phyloP scores from a whole-genome alignment of 2,329 filamentous ascomycete species.

The Aspergillus brunneoviolaceus region DNA sequence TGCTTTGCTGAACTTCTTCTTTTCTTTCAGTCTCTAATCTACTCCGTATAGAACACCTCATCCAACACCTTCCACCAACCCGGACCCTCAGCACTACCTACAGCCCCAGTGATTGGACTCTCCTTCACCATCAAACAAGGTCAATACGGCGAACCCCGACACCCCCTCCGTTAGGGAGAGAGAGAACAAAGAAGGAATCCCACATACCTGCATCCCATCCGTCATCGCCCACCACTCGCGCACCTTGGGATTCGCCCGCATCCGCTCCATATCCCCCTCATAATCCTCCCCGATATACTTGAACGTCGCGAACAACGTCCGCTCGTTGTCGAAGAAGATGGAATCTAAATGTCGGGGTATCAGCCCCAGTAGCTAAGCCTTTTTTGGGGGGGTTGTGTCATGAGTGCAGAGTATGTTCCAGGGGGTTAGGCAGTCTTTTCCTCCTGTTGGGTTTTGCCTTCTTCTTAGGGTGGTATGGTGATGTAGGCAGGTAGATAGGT shows the following conservation, averaged over 20 bases:
- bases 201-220: constrained; percentile 65
- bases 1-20: background rate
- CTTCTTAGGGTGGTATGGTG: no score
- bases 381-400: no score
- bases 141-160: background rate
- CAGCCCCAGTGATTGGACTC: constrained; percentile 32
- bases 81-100: constrained; percentile 35
- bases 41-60: constrained; percentile 37
- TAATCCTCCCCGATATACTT: constrained; percentile 76
- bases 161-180: background rate
- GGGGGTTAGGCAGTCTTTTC: no score
- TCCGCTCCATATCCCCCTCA: constrained; percentile 71
- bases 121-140: constrained; percentile 23
- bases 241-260: constrained; percentile 71
- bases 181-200: background rate
- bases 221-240: constrained; percentile 81
- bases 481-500: no score
- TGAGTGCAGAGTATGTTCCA: no score
- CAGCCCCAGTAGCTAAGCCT: no score
- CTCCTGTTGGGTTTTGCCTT: no score
- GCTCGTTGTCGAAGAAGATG: constrained; percentile 67
- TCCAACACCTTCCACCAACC: constrained; percentile 40
- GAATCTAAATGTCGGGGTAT: constrained; percentile 53
- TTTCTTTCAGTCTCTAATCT: background rate
- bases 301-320: constrained; percentile 71